Evolutionary conservation across 225 moss, liverwort and hornwort species (phyloP), one percentile per base, ranked within the genome.

Genomic region (Pseudoscleropodium purum): DNA sequence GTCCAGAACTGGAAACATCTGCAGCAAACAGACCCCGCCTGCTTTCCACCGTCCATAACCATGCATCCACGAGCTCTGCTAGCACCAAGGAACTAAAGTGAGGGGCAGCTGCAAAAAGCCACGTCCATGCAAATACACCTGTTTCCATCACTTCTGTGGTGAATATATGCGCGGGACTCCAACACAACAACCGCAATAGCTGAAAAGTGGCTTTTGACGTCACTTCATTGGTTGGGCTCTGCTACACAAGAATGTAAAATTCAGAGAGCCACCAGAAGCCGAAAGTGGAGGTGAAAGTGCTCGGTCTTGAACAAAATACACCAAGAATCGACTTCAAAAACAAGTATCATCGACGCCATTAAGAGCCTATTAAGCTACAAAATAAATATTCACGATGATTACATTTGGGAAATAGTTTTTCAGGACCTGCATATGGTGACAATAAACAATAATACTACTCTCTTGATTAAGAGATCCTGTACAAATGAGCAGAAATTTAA

Each of bases 141-240:
- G 94, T 97, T 89, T 96, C 95, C 95, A 97, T 94, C 62, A 91
- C 94, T 91, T 93, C 95, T 59, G 91, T 89, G 20, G 96, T 95
- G 82, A 97, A 97, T 64, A 97, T 97, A 79, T 93, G 96, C 86
- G 95, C 96, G 73, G 96, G 97, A 91, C 97, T 93, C 97, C 96
- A 97, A 87, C 97, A 97, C 84, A 97, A 86, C 69, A 97, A 91
- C 81, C 95, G 95, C 81, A 97, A 88, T 51, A 97, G 93, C 90
- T 95, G 96, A 84, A 90, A 93, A 86, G 93, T 90, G 39, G 90
- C 94, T 84, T 89, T 89, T 76, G 95, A 85, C 47, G 86, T 87
- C 77, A 84, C 87, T 88, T 73, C 90, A 79, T 86, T 84, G 76
- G 89, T 80, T 87, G 85, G 80, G 45, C 76, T 91, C 90, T 94